phyloP scores from a whole-genome alignment of 1,284 basidiomycete genomes.

The Boletellus deceptivus region DNA sequence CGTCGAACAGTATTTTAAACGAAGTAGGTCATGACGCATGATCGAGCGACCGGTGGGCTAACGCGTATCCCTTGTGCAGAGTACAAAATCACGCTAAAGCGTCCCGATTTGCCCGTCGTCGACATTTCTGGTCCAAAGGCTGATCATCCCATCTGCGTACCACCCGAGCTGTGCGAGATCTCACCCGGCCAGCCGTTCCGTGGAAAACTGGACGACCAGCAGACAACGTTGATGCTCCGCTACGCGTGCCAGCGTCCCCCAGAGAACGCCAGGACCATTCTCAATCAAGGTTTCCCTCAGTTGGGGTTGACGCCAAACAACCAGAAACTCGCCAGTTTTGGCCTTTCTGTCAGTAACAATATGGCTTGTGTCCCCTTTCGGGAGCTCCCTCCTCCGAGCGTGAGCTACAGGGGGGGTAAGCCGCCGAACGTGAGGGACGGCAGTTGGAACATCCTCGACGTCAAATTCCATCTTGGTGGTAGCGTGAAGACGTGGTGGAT shows the following conservation, averaged over 20 bases:
- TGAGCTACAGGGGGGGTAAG: slow-evolving; percentile 51
- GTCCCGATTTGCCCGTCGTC: slow-evolving; percentile 60
- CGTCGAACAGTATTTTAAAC: slow-evolving; percentile 60
- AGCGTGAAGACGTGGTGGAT: slow-evolving; percentile 56
- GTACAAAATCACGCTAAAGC: slow-evolving; percentile 50
- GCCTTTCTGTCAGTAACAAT: slow-evolving; percentile 48
- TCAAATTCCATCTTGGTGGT: slow-evolving; percentile 58
- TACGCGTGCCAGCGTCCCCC: slow-evolving; percentile 59
- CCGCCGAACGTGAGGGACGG: slow-evolving; percentile 49
- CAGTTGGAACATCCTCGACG: slow-evolving; percentile 70
- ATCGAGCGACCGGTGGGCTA: not conserved
- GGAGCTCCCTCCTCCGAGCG: slow-evolving; percentile 53
- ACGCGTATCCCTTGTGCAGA: slow-evolving; percentile 38
- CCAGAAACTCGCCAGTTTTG: slow-evolving; percentile 47
- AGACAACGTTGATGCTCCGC: slow-evolving; percentile 64
- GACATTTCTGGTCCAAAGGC: slow-evolving; percentile 46
- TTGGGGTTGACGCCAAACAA: slow-evolving; percentile 48
- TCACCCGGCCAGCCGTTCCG: slow-evolving; percentile 51
- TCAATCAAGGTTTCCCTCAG: slow-evolving; percentile 50
- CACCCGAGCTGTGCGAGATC: slow-evolving; percentile 70
- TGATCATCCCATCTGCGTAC: slow-evolving; percentile 48
- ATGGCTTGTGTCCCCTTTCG: slow-evolving; percentile 65
- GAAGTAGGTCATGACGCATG: slow-evolving; percentile 41
- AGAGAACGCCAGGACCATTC: slow-evolving; percentile 56
- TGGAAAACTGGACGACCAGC: slow-evolving; percentile 50